Percentiles rank a stretch among this genome's conserved stretches.
Conservation (phyloP, 768 basidiomycete species). For the Leccinellum albellum region DNA sequence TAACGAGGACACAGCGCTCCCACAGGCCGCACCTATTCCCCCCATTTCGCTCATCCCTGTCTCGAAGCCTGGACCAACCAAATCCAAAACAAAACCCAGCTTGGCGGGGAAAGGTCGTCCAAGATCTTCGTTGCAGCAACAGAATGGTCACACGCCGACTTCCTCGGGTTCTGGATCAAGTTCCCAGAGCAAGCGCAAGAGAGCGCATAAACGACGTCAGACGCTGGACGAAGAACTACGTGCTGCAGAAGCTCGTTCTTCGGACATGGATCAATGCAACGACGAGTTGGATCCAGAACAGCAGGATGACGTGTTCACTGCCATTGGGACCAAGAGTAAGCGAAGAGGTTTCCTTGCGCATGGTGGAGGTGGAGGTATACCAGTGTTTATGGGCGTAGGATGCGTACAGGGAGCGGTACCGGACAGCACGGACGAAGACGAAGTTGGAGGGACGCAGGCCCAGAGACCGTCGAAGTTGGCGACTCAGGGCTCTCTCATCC, state of each 20-base stretch:
- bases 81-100: slow-evolving; percentile 13
- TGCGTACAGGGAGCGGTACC: slow-evolving; percentile 55
- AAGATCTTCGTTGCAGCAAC: slow-evolving; percentile 1
- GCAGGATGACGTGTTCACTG: slow-evolving; percentile 47
- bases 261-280: slow-evolving; percentile 31
- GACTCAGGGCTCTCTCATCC: slow-evolving; percentile 22
- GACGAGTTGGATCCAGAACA: slow-evolving; percentile 38
- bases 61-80: slow-evolving; percentile 8
- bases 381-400: slow-evolving; percentile 69
- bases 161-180: slow-evolving; percentile 11
- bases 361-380: slow-evolving; percentile 68
- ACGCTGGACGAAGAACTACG: slow-evolving; percentile 70
- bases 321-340: slow-evolving; percentile 53
- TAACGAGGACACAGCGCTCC: slow-evolving; percentile 20
- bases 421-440: slow-evolving; percentile 19
- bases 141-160: not conserved
- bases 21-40: slow-evolving; percentile 11
- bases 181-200: slow-evolving; percentile 20
- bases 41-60: slow-evolving; percentile 25
- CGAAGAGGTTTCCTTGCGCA: slow-evolving; percentile 63
- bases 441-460: not conserved
- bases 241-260: slow-evolving; percentile 37
- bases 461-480: slow-evolving; percentile 7
- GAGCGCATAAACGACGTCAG: slow-evolving; percentile 34
- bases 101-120: slow-evolving; percentile 19